Conservation (phyloP, 2,329 filamentous ascomycete genomes). For the Botrytis elliptica region DNA sequence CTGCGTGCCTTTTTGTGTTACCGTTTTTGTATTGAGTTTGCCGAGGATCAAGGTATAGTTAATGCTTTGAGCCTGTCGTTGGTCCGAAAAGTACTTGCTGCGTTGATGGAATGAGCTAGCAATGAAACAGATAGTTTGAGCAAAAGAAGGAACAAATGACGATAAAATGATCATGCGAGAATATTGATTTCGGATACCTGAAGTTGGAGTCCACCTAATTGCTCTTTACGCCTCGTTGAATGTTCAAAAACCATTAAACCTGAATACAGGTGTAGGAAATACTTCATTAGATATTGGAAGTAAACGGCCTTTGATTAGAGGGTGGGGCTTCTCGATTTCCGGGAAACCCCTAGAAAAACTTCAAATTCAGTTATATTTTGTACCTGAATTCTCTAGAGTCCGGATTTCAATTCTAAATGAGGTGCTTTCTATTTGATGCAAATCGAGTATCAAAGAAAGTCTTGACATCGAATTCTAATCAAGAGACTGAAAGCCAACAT, state of each 20-base stretch:
- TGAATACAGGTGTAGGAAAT: not conserved
- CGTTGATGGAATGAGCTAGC: not conserved
- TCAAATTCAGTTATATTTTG: not conserved
- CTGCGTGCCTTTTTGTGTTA: too few relatives aligned
- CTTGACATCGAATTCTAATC: not conserved
- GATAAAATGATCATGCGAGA: not conserved
- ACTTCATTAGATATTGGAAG: not conserved
- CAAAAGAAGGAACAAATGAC: not conserved
- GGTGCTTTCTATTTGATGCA: not conserved
- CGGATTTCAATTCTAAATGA: not conserved
- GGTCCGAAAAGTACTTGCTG: not conserved
- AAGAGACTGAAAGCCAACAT: not conserved
- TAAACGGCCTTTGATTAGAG: not conserved
- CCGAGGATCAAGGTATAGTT: accelerated
- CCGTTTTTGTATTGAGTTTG: not conserved
- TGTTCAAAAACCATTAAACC: not conserved
- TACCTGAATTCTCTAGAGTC: not conserved
- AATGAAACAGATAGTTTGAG: not conserved
- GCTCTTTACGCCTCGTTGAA: too few relatives aligned
- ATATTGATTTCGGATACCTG: not conserved
- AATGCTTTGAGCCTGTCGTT: too few relatives aligned
- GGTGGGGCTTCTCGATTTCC: too few relatives aligned
- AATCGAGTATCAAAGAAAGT: not conserved
- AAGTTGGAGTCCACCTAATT: not conserved
- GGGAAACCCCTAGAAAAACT: not conserved